Percentiles rank a stretch among this genome's conserved stretches.
phyloP scores from a whole-genome alignment of 1,284 basidiomycete species.

The Apiotrichum brassicae region DNA sequence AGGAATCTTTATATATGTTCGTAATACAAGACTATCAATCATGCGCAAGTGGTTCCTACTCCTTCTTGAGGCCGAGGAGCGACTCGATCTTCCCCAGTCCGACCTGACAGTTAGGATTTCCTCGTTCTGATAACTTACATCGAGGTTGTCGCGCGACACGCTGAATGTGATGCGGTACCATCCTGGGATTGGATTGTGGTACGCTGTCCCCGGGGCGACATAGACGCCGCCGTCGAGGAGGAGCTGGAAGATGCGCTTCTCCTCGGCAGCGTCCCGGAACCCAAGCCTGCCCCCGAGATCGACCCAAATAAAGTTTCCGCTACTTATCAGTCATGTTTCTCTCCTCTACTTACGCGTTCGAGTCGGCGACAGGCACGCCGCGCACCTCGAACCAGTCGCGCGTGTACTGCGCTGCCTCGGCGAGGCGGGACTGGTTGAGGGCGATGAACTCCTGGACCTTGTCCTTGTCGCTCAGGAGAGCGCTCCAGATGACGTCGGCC shows the following conservation, averaged over 20 bases:
- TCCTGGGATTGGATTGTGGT: constrained; percentile 34
- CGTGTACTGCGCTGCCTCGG: constrained; percentile 35
- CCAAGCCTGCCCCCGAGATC: constrained; percentile 34
- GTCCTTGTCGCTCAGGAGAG: constrained; percentile 27
- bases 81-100: constrained; percentile 34
- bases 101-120: constrained; percentile 1
- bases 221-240: constrained; percentile 44
- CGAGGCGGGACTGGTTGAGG: constrained; percentile 32
- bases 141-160: constrained; percentile 35
- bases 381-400: constrained; percentile 38
- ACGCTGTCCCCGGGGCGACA: constrained; percentile 39
- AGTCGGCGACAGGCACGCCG: constrained; percentile 37
- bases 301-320: constrained; percentile 45
- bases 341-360: constrained; percentile 31
- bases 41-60: no score
- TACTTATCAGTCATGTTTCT: background rate
- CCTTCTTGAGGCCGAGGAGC: background rate
- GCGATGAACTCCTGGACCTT: constrained; percentile 31
- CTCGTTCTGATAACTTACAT: constrained; percentile 4
- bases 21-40: no score
- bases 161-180: constrained; percentile 43
- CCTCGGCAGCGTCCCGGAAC: constrained; percentile 29
- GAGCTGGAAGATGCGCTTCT: constrained; percentile 42
- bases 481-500: constrained; percentile 42
- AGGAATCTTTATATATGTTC: no score